Conservation (phyloP, 2,329 filamentous ascomycete genomes). For the Aureobasidium sp. region DNA sequence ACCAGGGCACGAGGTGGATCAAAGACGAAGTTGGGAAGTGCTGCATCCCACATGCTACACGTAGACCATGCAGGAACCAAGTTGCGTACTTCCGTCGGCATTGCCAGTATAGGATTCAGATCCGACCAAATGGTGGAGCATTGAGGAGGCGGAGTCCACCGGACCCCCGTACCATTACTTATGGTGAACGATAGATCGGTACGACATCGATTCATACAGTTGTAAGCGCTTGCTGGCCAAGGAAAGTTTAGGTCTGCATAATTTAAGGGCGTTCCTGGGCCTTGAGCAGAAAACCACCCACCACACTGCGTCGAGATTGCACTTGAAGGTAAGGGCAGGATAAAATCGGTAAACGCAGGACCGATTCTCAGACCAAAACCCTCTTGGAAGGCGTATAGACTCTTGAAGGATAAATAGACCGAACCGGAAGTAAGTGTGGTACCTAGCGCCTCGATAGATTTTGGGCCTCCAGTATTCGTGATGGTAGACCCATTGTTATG, state of each 20-base stretch:
- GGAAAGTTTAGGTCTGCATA: conserved; percentile 25
- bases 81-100: conserved; percentile 20
- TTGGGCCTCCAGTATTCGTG: neutral
- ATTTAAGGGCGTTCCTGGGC: conserved; percentile 18
- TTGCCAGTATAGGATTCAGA: conserved; percentile 21
- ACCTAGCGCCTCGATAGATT: conserved; percentile 19
- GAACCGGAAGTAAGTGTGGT: conserved; percentile 21
- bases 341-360: conserved; percentile 22
- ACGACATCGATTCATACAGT: conserved; percentile 19
- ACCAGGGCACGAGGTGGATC: conserved; percentile 22
- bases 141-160: conserved; percentile 10
- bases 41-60: conserved; percentile 19
- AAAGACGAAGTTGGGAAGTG: conserved; percentile 20
- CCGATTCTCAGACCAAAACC: conserved; percentile 18
- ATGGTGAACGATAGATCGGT: neutral
- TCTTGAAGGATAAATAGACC: conserved; percentile 22
- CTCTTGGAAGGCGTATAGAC: conserved; percentile 21
- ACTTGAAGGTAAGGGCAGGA: conserved; percentile 21
- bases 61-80: conserved; percentile 18
- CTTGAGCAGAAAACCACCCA: conserved; percentile 13
- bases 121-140: conserved; percentile 22
- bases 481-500: conserved; percentile 11
- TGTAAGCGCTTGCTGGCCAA: conserved; percentile 23
- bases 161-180: neutral
- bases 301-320: conserved; percentile 22